phyloP scores from a whole-genome alignment of 805 yeast genomes.

The Metschnikowia kofuensis region DNA sequence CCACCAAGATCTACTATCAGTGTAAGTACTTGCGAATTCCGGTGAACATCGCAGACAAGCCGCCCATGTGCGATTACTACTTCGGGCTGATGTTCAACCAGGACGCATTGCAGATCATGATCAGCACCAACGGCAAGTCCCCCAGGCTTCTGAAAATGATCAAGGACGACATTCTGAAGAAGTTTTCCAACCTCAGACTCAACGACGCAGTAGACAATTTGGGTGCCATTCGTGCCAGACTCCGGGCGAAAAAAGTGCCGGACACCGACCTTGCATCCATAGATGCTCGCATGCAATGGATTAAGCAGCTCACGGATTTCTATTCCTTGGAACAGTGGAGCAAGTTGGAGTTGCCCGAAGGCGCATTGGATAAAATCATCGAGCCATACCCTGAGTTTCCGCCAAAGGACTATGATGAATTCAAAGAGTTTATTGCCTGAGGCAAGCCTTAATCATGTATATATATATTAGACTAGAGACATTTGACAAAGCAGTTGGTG shows the following conservation, averaged over 20 bases:
- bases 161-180: slow-evolving; percentile 53
- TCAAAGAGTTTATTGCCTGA: slow-evolving; percentile 10
- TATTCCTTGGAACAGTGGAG: slow-evolving; percentile 62
- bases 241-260: slow-evolving; percentile 46
- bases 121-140: slow-evolving; percentile 78
- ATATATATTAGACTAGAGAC: neutral
- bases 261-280: slow-evolving; percentile 46
- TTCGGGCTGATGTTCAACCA: slow-evolving; percentile 75
- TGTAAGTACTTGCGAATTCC: slow-evolving; percentile 47
- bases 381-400: slow-evolving; percentile 51
- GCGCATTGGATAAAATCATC: slow-evolving; percentile 39
- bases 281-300: slow-evolving; percentile 68
- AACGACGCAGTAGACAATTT: slow-evolving; percentile 60
- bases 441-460: neutral
- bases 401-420: slow-evolving; percentile 25
- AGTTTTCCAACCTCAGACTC: slow-evolving; percentile 43
- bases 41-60: slow-evolving; percentile 82
- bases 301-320: slow-evolving; percentile 59
- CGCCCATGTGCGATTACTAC: slow-evolving; percentile 80
- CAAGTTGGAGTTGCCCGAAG: slow-evolving; percentile 26
- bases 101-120: slow-evolving; percentile 76
- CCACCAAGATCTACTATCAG: slow-evolving; percentile 54
- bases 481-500: too few species aligned
- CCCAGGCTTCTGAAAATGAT: slow-evolving; percentile 64
- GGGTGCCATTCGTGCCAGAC: slow-evolving; percentile 49